Conservation (phyloP, 1,284 basidiomycete species). For the Austropuccinia psidii region DNA sequence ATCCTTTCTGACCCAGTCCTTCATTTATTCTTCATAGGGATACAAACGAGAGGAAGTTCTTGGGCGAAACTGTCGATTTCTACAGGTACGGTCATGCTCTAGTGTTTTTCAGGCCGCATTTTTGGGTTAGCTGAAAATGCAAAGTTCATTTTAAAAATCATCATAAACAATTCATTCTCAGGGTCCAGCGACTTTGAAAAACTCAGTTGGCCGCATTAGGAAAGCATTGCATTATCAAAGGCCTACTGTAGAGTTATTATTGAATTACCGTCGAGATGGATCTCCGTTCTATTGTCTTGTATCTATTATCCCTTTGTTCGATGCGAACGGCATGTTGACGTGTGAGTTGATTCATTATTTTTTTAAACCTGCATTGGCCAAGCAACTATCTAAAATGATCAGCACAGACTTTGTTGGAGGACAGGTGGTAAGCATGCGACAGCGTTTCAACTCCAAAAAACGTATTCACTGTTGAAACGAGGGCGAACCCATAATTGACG, state of each 20-base stretch:
- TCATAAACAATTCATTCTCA: no score
- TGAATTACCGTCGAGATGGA: constrained; percentile 43
- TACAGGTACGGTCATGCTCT: not conserved
- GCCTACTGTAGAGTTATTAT: constrained; percentile 39
- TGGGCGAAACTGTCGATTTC: constrained; percentile 43
- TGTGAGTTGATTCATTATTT: constrained; percentile 39
- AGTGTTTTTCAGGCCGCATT: no score
- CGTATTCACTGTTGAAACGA: no score
- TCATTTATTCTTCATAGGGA: constrained; percentile 40
- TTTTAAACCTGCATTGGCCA: not conserved
- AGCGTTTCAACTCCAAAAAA: no score
- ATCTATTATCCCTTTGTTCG: constrained; percentile 43
- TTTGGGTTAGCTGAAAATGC: not conserved
- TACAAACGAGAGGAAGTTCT: constrained; percentile 42
- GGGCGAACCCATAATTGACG: no score
- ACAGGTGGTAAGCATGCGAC: constrained; percentile 19
- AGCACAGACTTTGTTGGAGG: constrained; percentile 28
- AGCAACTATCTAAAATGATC: not conserved
- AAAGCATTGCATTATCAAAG: not conserved
- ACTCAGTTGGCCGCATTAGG: constrained; percentile 18
- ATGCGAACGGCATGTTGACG: constrained; percentile 39
- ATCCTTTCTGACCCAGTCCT: no score
- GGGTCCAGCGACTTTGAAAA: constrained; percentile 21
- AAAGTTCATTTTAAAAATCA: no score
- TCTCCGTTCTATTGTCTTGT: constrained; percentile 43